phyloP scores from a whole-genome alignment of 306 rosid genomes.

The Citrullus colocynthis region DNA sequence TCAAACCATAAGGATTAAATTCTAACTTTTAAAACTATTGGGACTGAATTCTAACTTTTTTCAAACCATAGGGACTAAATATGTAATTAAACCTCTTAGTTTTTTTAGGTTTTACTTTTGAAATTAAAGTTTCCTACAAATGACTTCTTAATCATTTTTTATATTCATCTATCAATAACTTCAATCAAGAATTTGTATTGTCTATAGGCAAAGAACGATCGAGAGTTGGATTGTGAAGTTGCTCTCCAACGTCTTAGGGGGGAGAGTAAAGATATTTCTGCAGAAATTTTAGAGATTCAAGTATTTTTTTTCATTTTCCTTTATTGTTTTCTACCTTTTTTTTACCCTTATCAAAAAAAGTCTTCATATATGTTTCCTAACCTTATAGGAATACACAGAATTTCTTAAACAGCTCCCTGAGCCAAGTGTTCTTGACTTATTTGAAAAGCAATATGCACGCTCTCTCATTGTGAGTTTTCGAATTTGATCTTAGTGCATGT shows the following conservation, averaged over 20 bases:
- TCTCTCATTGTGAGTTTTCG: constrained; percentile 53
- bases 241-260: constrained; percentile 62
- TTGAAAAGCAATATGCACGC: constrained; percentile 46
- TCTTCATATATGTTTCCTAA: neutral
- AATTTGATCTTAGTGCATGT: neutral
- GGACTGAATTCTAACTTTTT: too few relatives aligned
- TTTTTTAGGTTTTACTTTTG: too few relatives aligned
- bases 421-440: constrained; percentile 41
- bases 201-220: constrained; percentile 50
- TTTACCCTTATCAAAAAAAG: neutral
- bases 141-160: too few relatives aligned
- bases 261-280: constrained; percentile 32
- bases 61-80: too few relatives aligned
- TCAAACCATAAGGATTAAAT: too few relatives aligned
- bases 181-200: constrained; percentile 3
- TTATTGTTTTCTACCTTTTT: neutral
- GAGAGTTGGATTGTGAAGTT: constrained; percentile 37
- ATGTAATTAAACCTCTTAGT: too few relatives aligned
- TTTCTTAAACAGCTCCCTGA: constrained; percentile 38
- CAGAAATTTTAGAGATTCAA: constrained; percentile 58
- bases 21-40: too few relatives aligned
- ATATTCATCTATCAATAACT: neutral
- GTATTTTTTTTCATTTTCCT: constrained; percentile 17
- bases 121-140: too few relatives aligned
- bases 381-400: constrained; percentile 57